Evolutionary conservation across 2,329 filamentous ascomycete species (phyloP), one percentile per base, ranked within the genome.

Genomic region (Ascochyta rabiei): DNA sequence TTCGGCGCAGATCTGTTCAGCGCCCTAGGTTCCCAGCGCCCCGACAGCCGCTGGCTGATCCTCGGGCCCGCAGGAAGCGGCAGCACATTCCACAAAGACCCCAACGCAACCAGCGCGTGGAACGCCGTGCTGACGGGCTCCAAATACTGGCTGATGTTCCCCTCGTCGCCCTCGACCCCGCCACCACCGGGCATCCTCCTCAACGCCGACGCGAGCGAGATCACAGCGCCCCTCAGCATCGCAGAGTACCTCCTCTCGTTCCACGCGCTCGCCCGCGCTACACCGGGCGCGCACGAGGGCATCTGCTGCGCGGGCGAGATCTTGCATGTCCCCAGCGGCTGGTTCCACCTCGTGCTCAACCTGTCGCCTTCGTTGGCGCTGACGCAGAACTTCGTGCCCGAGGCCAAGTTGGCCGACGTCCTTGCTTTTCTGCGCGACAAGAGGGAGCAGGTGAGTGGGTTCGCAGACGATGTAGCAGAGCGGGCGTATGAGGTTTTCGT

Each of bases 81-180:
- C 26, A 96, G 90, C 62, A 97, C 93, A 4, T 98, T 97, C 72
- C 93, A 98, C 79, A 97, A 97, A 73, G 86, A 88, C 64, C 86
- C 85, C 2, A 87, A 88, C 69, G 84, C 83, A 1, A 87, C 87
- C 77, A 89, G 87, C 66, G 93, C 95, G 0, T 98, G 93, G 95
- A 98, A 98, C 72, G 93, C 93, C 0, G 91, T 97, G 13, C 80
- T 98, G 24, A 86, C 89, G 55, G 95, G 93, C 5, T 86, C 88
- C 30, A 98, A 98, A 72, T 98, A 98, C 80, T 98, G 95, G 93
- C 93, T 98, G 74, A 96, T 98, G 91, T 98, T 98, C 70, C 92
- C 91, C 0, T 89, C 90, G 0, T 86, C 86, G 0, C 73, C 80
- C 1, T 77, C 77, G 16, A 72, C 82, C 6, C 84, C 86, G 0